phyloP scores from a whole-genome alignment of 805 yeast genomes.

The Vanderwaltozyma yarrowii region DNA sequence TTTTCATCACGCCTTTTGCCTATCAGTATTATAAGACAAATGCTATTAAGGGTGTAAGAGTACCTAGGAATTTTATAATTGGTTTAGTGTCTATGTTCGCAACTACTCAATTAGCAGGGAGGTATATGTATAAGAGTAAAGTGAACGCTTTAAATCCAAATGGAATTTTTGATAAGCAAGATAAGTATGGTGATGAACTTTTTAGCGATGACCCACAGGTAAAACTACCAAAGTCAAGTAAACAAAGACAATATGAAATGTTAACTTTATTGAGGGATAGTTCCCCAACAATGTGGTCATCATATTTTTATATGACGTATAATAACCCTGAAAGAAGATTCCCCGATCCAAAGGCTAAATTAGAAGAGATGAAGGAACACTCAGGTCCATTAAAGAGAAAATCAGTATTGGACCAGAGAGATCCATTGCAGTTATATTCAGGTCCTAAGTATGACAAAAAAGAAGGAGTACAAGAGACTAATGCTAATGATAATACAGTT shows the following conservation, averaged over 20 bases:
- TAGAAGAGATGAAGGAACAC: slow-evolving; percentile 21
- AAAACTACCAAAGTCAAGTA: slow-evolving; percentile 6
- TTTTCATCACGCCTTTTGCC: slow-evolving; percentile 36
- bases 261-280: slow-evolving; percentile 25
- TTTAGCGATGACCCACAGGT: neutral
- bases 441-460: slow-evolving; percentile 8
- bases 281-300: slow-evolving; percentile 35
- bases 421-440: slow-evolving; percentile 30
- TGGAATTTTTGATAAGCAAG: slow-evolving; percentile 16
- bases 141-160: slow-evolving; percentile 18
- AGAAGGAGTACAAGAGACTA: slow-evolving; percentile 9
- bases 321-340: slow-evolving; percentile 42
- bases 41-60: slow-evolving; percentile 30
- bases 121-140: slow-evolving; percentile 26
- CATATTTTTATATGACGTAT: slow-evolving; percentile 43
- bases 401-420: slow-evolving; percentile 27
- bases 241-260: slow-evolving; percentile 26
- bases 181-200: slow-evolving; percentile 9
- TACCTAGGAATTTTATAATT: slow-evolving; percentile 33
- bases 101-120: slow-evolving; percentile 26
- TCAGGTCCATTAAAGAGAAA: slow-evolving; percentile 2
- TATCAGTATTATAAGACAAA: slow-evolving; percentile 28
- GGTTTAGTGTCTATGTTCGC: slow-evolving; percentile 34
- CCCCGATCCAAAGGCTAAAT: slow-evolving; percentile 42
- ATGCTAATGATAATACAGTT: neutral